Evolutionary conservation across 768 basidiomycete species (phyloP).

Genomic region (Tylopilus plumbeoviolaceoides): DNA sequence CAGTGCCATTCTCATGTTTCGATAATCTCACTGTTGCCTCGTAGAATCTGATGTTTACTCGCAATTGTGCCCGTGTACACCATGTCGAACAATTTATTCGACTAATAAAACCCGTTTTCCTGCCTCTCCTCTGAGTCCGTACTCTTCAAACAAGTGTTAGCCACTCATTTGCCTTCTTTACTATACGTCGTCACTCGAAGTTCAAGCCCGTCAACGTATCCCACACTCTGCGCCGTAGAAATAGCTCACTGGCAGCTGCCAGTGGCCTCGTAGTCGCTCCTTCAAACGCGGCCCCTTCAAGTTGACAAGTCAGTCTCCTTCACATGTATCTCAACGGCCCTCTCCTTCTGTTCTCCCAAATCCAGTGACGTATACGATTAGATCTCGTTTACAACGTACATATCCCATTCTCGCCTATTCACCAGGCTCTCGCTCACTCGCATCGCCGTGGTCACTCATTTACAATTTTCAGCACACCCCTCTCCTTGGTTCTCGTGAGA

Average conservation of each 20-base stretch:
- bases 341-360: conserved; percentile 2
- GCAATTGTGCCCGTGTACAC: too few relatives aligned
- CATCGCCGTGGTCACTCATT: conserved; percentile 6
- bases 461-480: conserved; percentile 46
- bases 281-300: not conserved
- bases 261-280: conserved; percentile 14
- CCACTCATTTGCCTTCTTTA: too few relatives aligned
- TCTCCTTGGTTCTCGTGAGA: conserved; percentile 66
- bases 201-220: too few relatives aligned
- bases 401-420: not conserved
- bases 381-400: conserved; percentile 81
- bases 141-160: too few relatives aligned
- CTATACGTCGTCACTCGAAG: too few relatives aligned
- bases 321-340: conserved; percentile 10
- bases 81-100: too few relatives aligned
- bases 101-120: too few relatives aligned
- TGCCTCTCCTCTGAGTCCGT: too few relatives aligned
- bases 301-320: conserved; percentile 13
- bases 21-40: too few relatives aligned
- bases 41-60: too few relatives aligned
- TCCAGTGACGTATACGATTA: conserved; percentile 51
- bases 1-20: too few relatives aligned
- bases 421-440: not conserved
- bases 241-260: too few relatives aligned
- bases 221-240: conserved; percentile 40